Evolutionary conservation across 148 eudicot genomes (phyloP), one percentile per base, ranked within the genome.

Genomic region (Rhododendron kiyosumense): DNA sequence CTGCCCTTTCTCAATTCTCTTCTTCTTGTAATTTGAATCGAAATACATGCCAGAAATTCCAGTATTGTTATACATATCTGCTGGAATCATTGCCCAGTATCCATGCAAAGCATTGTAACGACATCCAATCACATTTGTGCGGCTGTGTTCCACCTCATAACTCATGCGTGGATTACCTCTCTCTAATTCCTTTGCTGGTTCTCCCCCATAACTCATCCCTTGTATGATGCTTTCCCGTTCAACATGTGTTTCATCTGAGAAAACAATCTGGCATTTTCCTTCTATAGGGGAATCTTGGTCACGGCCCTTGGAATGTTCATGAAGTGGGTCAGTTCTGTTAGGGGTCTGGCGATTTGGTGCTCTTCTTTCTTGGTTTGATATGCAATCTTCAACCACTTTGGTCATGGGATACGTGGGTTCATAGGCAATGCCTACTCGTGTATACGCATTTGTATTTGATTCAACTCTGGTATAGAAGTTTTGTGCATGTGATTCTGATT

Each of bases 181-280:
- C 76, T 32, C 38, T 4, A 71, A 32, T 71, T 13, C 20, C 76
- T 71, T 71, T 71, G 20, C 41, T 15, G 32, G 41, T 71, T 71
- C 38, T 71, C 41, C 76, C 41, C 15, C 76, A 30, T 71, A 14
- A 71, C 41, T 69, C 78, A 84, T 82, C 77, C 13, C 38, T 59
- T 89, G 88, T 63, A 67, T 54, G 73, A 22, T 49, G 11, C 49
- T 84, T 20, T 52, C 85, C 82, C 81, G 86, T 85, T 88, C 88
- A 65, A 90, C 91, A 85, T 65, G 89, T 26, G 89, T 88, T 85
- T 78, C 78, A 51, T 89, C 88, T 28, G 90, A 92, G 88, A 89
- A 92, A 87, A 86, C 80, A 79, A 92, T 92, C 59, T 65, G 87
- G 76, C 92, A 87, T 83, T 89, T 90, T 30, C 88, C 91, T 85